Conservation (phyloP, 805 yeast species). For the Candida sithepensis region DNA sequence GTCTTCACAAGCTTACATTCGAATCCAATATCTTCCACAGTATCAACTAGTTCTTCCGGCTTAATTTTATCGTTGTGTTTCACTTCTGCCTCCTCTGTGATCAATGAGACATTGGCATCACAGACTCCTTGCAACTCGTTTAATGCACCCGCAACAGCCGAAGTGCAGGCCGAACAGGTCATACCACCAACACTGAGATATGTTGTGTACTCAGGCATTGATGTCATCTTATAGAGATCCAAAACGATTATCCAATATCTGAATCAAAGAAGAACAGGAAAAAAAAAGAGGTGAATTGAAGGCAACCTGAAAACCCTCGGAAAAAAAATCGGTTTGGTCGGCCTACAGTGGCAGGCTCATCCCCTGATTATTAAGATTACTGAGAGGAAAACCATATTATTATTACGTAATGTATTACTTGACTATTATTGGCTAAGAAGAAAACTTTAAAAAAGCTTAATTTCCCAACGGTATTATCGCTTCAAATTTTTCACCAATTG, state of each 20-base stretch:
- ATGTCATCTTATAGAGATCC: background rate
- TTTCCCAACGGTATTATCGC: background rate
- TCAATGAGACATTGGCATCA: conserved; percentile 58
- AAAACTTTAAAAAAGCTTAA: conserved; percentile 1
- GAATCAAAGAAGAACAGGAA: background rate
- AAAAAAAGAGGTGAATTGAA: background rate
- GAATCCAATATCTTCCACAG: conserved; percentile 76
- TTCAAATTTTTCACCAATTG: too few relatives aligned
- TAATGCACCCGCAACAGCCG: conserved; percentile 48
- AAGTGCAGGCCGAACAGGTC: conserved; percentile 89
- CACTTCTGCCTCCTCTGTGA: conserved; percentile 71
- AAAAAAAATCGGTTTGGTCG: too few relatives aligned
- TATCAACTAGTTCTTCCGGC: conserved; percentile 37
- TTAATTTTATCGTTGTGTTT: conserved; percentile 38
- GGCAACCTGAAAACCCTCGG: too few relatives aligned
- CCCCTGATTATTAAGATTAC: too few relatives aligned
- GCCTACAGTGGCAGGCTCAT: too few relatives aligned
- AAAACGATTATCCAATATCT: background rate
- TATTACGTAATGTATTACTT: background rate
- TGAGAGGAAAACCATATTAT: background rate
- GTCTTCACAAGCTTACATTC: conserved; percentile 43
- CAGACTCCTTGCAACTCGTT: conserved; percentile 22
- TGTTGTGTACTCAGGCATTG: conserved; percentile 12
- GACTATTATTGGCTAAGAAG: too few relatives aligned
- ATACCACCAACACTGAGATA: conserved; percentile 55